Evolutionary conservation across 176 grass and related monocot species (phyloP), one percentile per base, ranked within the genome.

Genomic region (Elaeis guineensis): DNA sequence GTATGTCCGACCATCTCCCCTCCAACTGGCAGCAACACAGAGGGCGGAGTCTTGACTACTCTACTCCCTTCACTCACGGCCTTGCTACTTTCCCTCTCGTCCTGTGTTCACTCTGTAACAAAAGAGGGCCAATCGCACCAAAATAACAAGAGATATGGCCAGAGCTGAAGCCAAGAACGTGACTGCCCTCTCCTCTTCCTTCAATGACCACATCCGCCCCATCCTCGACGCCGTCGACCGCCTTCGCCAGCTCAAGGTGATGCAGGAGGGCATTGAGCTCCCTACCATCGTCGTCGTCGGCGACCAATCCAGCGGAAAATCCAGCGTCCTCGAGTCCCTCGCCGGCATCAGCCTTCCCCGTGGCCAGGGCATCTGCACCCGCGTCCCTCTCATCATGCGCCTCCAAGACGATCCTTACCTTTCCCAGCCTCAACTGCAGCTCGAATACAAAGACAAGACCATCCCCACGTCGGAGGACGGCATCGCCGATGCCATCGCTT

Each of bases 251-350:
- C 55, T 57, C 55, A 57, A 57, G 11, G 55, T 57, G 55, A 57
- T 57, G 55, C 55, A 57, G 21, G 55, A 25, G 55, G 55, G 55
- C 55, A 57, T 57, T 9, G 55, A 57, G 21, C 55, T 57, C 8
- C 55, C 55, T 5, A 57, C 55, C 20, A 57, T 57, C 19, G 55
- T 57, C 55, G 55, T 57, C 55, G 55, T 57, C 19, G 55, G 55
- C 20, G 55, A 57, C 20, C 82, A 90, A 30, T 70, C 67, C 4
- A 85, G 82, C 50, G 86, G 78, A 52, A 82, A 90, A 64, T 90
- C 78, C 9, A 78, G 73, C 51, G 78, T 90, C 0, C 78, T 90
- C 3, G 82, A 90, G 54, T 90, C 87, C 0, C 75, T 90, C 1
- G 82, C 82, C 52, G 79, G 87, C 78, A 86, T 90, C 78, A 82